Evolutionary conservation across 345 rosid genomes (phyloP).

Genomic region (Rhizophora apiculata): DNA sequence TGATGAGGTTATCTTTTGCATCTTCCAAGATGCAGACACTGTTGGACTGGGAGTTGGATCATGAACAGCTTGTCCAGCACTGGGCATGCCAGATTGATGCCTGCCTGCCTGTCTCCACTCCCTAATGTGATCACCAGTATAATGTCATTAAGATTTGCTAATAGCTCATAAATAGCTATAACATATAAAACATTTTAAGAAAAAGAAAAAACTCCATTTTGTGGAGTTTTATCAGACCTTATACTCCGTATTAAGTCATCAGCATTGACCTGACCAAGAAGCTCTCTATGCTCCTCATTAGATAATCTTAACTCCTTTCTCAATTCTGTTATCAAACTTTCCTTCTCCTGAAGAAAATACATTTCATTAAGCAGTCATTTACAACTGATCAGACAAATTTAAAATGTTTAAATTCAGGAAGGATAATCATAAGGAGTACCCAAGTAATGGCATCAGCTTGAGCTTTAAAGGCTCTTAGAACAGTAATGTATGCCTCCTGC

Average conservation of each 20-base stretch:
- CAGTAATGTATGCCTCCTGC: slow-evolving; percentile 76
- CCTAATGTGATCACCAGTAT: slow-evolving; percentile 40
- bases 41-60: slow-evolving; percentile 75
- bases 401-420: slow-evolving; percentile 20
- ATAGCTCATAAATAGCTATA: slow-evolving; percentile 7
- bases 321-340: slow-evolving; percentile 77
- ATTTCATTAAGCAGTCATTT: slow-evolving; percentile 33
- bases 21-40: slow-evolving; percentile 70
- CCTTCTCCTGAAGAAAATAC: slow-evolving; percentile 69
- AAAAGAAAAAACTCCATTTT: slow-evolving; percentile 5
- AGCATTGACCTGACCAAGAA: slow-evolving; percentile 63
- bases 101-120: slow-evolving; percentile 85
- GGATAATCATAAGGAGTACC: slow-evolving; percentile 41
- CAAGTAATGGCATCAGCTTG: slow-evolving; percentile 95
- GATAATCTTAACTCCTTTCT: slow-evolving; percentile 80
- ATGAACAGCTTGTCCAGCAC: slow-evolving; percentile 51
- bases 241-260: slow-evolving; percentile 69
- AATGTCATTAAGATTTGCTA: slow-evolving; percentile 8
- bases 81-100: slow-evolving; percentile 51
- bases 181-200: not conserved
- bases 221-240: slow-evolving; percentile 42
- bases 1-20: slow-evolving; percentile 55
- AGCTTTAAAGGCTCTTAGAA: slow-evolving; percentile 89
- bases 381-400: slow-evolving; percentile 31
- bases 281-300: slow-evolving; percentile 87